Evolutionary conservation across 2,329 filamentous ascomycete genomes (phyloP), one percentile per base, ranked within the genome.

Genomic region (Apiospora hydei): DNA sequence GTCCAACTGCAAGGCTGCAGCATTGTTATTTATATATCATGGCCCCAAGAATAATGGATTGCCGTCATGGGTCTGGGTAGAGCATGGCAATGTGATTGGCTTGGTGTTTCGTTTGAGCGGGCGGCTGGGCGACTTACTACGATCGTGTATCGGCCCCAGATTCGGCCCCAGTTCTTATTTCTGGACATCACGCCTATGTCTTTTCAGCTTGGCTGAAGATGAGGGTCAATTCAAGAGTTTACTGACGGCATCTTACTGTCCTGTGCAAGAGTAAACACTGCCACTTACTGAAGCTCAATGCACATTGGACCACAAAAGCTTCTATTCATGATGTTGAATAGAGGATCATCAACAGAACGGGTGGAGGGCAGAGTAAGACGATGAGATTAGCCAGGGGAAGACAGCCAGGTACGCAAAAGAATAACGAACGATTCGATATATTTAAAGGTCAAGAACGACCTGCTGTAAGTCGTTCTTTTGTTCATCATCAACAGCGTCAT

Each of bases 221-320:
- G 14, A 57, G 26, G 47, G 24, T 10, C 4, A 34, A 21, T 26
- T 53, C 24, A 30, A 30, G 51, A 18, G 5, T 18, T 18, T 34
- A 16, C 53, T 61, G 53, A n/a, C 34, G 34, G 57, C 30, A 41
- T 41, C 57, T 64, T 41, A 64, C 57, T 64, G 14, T 41, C 57
- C 1, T 41, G 4, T 5, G 34, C 30, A 64, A 41, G 8, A 47
- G 34, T 41, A 5, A 13, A n/a, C 18, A 34, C 3, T 41, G 34
- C 18, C 8, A n/a, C 21, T 13, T n/a, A 2, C 18, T 10, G 4
- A 11, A n/a, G 8, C 16, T 3, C 10, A 18, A 21, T 38, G 53
- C 53, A 38, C 18, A 10, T 11, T 41, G 30, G 34, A 13, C 57
- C 18, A 64, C 30, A 38, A 18, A 41, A 64, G 30, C 57, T 41